Percentiles rank a stretch among this genome's conserved stretches.
Evolutionary conservation across 2,329 filamentous ascomycete genomes (phyloP).

Genomic region (Fusarium newnesense): DNA sequence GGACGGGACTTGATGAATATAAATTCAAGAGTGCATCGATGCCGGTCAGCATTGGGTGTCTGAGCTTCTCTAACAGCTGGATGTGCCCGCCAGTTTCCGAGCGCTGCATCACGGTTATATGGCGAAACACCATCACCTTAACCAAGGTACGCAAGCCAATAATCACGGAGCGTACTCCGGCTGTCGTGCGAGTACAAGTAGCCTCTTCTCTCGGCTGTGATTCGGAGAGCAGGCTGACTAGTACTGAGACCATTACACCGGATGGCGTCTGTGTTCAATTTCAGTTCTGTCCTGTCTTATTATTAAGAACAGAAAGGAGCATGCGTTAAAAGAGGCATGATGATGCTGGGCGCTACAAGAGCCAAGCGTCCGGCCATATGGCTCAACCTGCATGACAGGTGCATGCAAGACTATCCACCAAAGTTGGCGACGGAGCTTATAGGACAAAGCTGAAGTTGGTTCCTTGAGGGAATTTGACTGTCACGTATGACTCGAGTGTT

Average conservation of each 20-base stretch:
- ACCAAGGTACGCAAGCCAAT: slow-evolving; percentile 17
- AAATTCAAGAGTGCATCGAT: slow-evolving; percentile 7
- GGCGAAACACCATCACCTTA: slow-evolving; percentile 15
- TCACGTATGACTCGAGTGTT: neutral
- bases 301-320: neutral
- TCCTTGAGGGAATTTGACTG: slow-evolving; percentile 1
- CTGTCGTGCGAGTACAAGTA: slow-evolving; percentile 37
- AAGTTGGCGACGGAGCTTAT: neutral
- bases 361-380: neutral
- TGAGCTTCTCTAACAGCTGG: slow-evolving; percentile 16
- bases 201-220: slow-evolving; percentile 35
- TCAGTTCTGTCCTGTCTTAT: slow-evolving; percentile 19
- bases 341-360: neutral
- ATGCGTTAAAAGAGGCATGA: neutral
- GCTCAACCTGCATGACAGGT: neutral
- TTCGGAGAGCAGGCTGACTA: slow-evolving; percentile 33
- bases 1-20: slow-evolving; percentile 20
- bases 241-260: slow-evolving; percentile 39
- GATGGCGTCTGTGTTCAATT: slow-evolving; percentile 34
- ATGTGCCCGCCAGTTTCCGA: slow-evolving; percentile 12
- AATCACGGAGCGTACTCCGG: slow-evolving; percentile 27
- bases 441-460: neutral
- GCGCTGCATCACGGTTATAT: slow-evolving; percentile 26
- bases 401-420: slow-evolving; percentile 4
- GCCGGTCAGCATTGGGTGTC: neutral